Percentiles rank a stretch among this genome's conserved stretches.
Conservation (phyloP, 2,329 filamentous ascomycete genomes). For the Remersonia thermophila region DNA sequence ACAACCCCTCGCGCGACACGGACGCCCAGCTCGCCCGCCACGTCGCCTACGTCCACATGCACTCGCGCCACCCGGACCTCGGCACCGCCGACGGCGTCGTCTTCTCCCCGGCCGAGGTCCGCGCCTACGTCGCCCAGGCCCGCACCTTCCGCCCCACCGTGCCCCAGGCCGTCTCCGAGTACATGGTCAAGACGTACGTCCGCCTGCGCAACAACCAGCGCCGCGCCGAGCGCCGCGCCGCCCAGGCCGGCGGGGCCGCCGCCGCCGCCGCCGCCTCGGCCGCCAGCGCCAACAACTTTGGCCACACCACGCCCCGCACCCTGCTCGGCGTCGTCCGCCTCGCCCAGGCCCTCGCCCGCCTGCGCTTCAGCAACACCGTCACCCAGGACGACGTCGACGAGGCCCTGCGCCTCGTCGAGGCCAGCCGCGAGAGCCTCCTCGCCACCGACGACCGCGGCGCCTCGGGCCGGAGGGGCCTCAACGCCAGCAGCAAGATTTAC, state of each 20-base stretch:
- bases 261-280: conserved; percentile 30
- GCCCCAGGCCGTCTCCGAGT: conserved; percentile 76
- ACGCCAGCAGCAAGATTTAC: conserved; percentile 82
- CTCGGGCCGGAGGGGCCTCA: conserved; percentile 51
- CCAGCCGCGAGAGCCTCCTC: conserved; percentile 83
- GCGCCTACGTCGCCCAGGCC: conserved; percentile 89
- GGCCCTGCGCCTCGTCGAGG: conserved; percentile 78
- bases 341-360: conserved; percentile 81
- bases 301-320: conserved; percentile 87
- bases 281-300: conserved; percentile 61
- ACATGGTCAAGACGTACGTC: conserved; percentile 95
- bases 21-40: conserved; percentile 93
- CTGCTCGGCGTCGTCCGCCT: conserved; percentile 86
- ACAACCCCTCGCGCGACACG: conserved; percentile 77
- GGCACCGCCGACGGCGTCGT: conserved; percentile 45
- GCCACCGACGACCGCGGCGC: conserved; percentile 45
- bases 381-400: conserved; percentile 92
- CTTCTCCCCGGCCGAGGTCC: conserved; percentile 85
- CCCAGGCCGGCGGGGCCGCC: background rate
- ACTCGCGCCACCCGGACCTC: conserved; percentile 79
- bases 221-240: conserved; percentile 70
- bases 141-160: conserved; percentile 80
- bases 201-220: conserved; percentile 86
- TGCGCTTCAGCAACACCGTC: conserved; percentile 78
- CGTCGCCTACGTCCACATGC: conserved; percentile 94